phyloP scores from a whole-genome alignment of 2,329 filamentous ascomycete genomes.

The Cercospora sp. region DNA sequence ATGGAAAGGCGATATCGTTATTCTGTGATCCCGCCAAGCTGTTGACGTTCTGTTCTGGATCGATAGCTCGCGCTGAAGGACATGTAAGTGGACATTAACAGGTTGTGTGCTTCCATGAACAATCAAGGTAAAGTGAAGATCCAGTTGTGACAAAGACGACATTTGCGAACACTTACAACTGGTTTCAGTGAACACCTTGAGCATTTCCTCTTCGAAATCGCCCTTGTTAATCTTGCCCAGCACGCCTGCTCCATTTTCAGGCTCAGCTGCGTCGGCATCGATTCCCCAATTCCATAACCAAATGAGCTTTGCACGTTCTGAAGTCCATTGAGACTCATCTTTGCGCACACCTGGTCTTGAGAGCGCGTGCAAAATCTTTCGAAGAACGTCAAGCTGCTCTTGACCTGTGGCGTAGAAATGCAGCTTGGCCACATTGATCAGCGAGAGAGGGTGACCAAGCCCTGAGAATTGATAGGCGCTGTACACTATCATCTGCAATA shows the following conservation, averaged over 20 bases:
- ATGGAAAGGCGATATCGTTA: slow-evolving; percentile 27
- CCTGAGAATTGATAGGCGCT: slow-evolving; percentile 48
- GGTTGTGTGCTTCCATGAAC: background rate
- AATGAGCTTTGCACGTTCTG: slow-evolving; percentile 62
- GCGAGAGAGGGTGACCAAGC: slow-evolving; percentile 44
- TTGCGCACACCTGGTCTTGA: slow-evolving; percentile 45
- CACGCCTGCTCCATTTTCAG: slow-evolving; percentile 49
- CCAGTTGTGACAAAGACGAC: background rate
- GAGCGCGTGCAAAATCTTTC: slow-evolving; percentile 59
- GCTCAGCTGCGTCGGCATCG: slow-evolving; percentile 43
- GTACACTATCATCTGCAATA: slow-evolving; percentile 63
- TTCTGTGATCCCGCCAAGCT: slow-evolving; percentile 23
- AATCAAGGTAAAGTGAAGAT: background rate
- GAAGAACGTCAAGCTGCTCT: slow-evolving; percentile 63
- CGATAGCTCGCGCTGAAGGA: slow-evolving; percentile 29
- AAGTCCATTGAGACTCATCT: slow-evolving; percentile 65
- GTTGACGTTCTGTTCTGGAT: slow-evolving; percentile 29
- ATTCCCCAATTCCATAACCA: slow-evolving; percentile 75
- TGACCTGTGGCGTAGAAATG: slow-evolving; percentile 62
- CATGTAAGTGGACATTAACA: slow-evolving; percentile 19
- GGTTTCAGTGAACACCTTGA: slow-evolving; percentile 62
- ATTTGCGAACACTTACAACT: slow-evolving; percentile 34
- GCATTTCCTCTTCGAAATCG: slow-evolving; percentile 67
- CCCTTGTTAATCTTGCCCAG: slow-evolving; percentile 60
- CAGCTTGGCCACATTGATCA: slow-evolving; percentile 56